phyloP scores from a whole-genome alignment of 441 rosid species.

The Gossypium trilobum region DNA sequence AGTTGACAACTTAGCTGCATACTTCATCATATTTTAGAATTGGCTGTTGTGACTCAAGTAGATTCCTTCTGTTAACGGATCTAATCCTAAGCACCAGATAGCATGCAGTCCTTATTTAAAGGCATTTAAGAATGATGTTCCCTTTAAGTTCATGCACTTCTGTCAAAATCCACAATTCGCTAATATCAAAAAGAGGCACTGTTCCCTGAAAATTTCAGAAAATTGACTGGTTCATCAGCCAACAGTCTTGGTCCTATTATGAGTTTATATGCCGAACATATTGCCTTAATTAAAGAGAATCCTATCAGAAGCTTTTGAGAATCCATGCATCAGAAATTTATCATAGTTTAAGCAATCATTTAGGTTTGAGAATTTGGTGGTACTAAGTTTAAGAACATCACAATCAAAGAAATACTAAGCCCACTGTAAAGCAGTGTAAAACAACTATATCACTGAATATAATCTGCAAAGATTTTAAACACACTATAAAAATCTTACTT shows the following conservation, averaged over 20 bases:
- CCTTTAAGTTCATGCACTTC: neutral
- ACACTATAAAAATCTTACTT: slow-evolving; percentile 39
- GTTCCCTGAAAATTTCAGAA: neutral
- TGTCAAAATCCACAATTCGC: neutral
- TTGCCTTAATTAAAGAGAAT: neutral
- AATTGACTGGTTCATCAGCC: neutral
- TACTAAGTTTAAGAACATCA: neutral
- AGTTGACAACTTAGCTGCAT: neutral
- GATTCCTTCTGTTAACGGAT: neutral
- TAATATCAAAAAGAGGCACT: neutral
- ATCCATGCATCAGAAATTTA: neutral
- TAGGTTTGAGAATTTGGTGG: neutral
- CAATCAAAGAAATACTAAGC: neutral
- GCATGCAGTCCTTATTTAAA: neutral
- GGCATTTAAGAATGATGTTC: neutral
- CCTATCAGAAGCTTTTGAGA: neutral
- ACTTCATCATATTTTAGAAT: neutral
- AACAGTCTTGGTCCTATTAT: neutral
- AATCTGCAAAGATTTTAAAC: neutral
- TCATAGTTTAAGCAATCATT: neutral
- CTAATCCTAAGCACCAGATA: slow-evolving; percentile 18
- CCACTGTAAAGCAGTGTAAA: neutral
- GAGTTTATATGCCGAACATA: neutral
- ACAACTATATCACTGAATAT: neutral
- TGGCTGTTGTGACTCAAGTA: neutral